Conservation (phyloP, 2,329 filamentous ascomycete species). For the Phoma sp. region DNA sequence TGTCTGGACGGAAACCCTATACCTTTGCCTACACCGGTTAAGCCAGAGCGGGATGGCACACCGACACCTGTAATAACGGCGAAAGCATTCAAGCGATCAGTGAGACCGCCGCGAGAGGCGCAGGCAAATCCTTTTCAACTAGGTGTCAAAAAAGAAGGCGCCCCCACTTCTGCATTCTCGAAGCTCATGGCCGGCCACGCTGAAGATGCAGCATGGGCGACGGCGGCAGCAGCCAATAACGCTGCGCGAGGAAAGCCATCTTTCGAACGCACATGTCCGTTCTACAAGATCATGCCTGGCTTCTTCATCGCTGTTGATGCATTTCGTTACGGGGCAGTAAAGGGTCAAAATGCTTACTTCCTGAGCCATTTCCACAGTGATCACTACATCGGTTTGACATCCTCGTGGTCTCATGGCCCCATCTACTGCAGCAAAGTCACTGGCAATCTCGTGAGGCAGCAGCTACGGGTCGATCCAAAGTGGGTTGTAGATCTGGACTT, state of each 20-base stretch:
- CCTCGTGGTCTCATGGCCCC: conserved; percentile 88
- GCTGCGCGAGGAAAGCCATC: conserved; percentile 83
- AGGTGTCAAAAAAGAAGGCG: conserved; percentile 44
- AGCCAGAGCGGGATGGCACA: conserved; percentile 13
- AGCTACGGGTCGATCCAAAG: conserved; percentile 82
- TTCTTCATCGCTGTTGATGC: conserved; percentile 94
- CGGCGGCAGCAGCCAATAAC: conserved; percentile 79
- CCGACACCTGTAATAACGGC: conserved; percentile 21
- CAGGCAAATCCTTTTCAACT: conserved; percentile 79
- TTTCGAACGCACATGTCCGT: conserved; percentile 90
- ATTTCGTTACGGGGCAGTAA: conserved; percentile 90
- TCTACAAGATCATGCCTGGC: conserved; percentile 97
- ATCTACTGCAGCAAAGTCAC: conserved; percentile 97
- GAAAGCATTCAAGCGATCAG: conserved; percentile 70
- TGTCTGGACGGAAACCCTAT: conserved; percentile 85
- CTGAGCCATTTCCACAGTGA: conserved; percentile 98
- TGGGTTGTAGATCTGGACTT: conserved; percentile 88
- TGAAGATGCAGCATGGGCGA: conserved; percentile 88
- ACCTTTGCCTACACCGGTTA: conserved; percentile 53
- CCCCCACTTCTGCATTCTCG: conserved; percentile 75
- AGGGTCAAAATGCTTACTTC: conserved; percentile 93
- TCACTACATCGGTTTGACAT: conserved; percentile 90
- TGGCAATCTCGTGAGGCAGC: conserved; percentile 83
- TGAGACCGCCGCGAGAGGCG: conserved; percentile 72
- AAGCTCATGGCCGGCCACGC: conserved; percentile 92